Evolutionary conservation across 768 basidiomycete genomes (phyloP).

Genomic region (Agrocybe chaxingu): DNA sequence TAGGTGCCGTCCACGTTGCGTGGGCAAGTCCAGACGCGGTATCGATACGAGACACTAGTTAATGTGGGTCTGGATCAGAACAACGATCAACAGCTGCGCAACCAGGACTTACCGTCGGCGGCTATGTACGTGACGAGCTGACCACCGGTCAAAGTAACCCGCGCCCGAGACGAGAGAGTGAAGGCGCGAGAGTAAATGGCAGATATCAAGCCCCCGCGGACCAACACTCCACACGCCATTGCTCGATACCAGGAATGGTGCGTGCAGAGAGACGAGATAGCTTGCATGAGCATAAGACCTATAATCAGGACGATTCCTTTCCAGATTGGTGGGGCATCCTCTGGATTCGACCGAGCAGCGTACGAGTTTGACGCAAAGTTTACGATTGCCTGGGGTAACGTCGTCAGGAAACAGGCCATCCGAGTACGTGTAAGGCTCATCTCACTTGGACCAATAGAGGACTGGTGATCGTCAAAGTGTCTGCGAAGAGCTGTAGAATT

Average conservation of each 20-base stretch:
- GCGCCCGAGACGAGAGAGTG: conserved; percentile 69
- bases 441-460: too few relatives aligned
- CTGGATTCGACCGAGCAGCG: conserved; percentile 32
- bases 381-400: conserved; percentile 53
- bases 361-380: conserved; percentile 66
- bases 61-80: neutral
- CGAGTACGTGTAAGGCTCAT: too few relatives aligned
- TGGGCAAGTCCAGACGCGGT: conserved; percentile 80
- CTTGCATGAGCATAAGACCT: conserved; percentile 63
- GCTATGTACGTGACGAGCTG: conserved; percentile 91
- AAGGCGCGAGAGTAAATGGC: conserved; percentile 82
- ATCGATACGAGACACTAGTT: conserved; percentile 71
- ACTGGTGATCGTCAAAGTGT: conserved; percentile 52
- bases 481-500: too few relatives aligned
- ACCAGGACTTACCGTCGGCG: conserved; percentile 47
- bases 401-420: neutral
- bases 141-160: conserved; percentile 81
- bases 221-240: conserved; percentile 71
- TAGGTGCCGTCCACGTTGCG: conserved; percentile 69
- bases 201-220: conserved; percentile 82
- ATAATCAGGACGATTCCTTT: conserved; percentile 73
- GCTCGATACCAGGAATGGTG: conserved; percentile 83
- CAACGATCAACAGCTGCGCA: too few relatives aligned
- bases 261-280: conserved; percentile 58
- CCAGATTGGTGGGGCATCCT: conserved; percentile 35